Percentiles rank a stretch among this genome's conserved stretches.
Evolutionary conservation across 768 basidiomycete species (phyloP).

Genomic region (Mycena crocata): DNA sequence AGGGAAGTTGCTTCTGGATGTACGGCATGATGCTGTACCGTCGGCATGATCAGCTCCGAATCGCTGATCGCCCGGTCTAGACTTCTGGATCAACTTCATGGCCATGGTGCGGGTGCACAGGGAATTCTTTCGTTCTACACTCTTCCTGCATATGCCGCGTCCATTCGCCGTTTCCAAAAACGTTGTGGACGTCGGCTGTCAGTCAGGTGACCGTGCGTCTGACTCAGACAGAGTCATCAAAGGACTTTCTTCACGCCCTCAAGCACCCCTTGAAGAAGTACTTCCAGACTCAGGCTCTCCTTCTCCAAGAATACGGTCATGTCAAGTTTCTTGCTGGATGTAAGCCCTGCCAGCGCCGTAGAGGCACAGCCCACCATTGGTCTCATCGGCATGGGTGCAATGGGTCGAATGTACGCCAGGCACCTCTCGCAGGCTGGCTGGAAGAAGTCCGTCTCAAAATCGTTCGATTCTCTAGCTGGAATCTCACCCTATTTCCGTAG

Average conservation of each 20-base stretch:
- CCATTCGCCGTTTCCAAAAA: too few relatives aligned
- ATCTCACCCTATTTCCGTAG: constrained; percentile 52
- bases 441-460: constrained; percentile 68
- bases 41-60: too few relatives aligned
- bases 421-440: constrained; percentile 82
- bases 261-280: not conserved
- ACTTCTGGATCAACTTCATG: too few relatives aligned
- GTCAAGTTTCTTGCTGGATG: not conserved
- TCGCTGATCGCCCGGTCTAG: too few relatives aligned
- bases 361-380: constrained; percentile 81
- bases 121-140: too few relatives aligned
- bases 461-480: constrained; percentile 6
- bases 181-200: too few relatives aligned
- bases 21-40: too few relatives aligned
- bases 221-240: not conserved
- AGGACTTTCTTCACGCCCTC: not conserved
- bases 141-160: too few relatives aligned
- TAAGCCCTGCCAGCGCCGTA: constrained; percentile 6
- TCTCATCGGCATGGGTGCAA: constrained; percentile 96
- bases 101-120: too few relatives aligned
- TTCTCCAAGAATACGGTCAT: not conserved
- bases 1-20: too few relatives aligned
- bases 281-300: not conserved
- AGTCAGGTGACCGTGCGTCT: constrained; percentile 1
- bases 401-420: constrained; percentile 94